Evolutionary conservation across 495 filamentous ascomycete genomes (phyloP), one percentile per base, ranked within the genome.

Genomic region (Stereocaulon alpinum): DNA sequence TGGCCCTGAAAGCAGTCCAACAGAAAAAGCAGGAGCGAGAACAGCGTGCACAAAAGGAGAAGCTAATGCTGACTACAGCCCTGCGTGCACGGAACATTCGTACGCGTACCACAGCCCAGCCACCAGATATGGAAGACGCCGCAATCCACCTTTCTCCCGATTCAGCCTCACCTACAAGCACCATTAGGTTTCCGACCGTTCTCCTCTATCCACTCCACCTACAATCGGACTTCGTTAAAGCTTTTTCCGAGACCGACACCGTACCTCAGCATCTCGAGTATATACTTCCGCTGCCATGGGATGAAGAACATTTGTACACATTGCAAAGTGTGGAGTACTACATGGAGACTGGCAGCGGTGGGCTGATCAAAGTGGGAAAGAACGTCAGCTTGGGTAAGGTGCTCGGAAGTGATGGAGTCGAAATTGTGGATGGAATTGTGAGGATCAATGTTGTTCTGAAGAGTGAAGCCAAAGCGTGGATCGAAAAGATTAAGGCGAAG

Each of bases 171-270:
- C 82, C 86, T 1, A 77, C 81, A 24, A 87, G 83, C 52, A 72
- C 76, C 0, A 73, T 98, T 2, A 74, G 71, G n/a, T 86, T 96
- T 60, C 93, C 93, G 0, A 76, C 83, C 0, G 77, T 96, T 40
- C 71, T 98, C 56, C 75, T 98, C 15, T 98, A 98, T 66, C 91
- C 91, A 2, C 72, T 82, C 64, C 79, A 88, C 56, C 71, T 83
- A 41, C 81, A 96, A 75, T 85, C 80, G 3, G 93, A 98, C 66
- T 95, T 98, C 66, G 80, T 98, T 70, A 95, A 95, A 73, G 77
- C 76, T 0, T 89, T 96, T 61, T 76, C 76, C 9, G 92, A 96
- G 75, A 81, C 76, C 50, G 66, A 70, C 15, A 81, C 72, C 0
- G 63, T 96, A 27, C 77, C 72, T 7, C 80, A 88, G 56, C 88